Evolutionary conservation across 257 asterid genomes (phyloP).

Genomic region (Anisodus acutangulus): DNA sequence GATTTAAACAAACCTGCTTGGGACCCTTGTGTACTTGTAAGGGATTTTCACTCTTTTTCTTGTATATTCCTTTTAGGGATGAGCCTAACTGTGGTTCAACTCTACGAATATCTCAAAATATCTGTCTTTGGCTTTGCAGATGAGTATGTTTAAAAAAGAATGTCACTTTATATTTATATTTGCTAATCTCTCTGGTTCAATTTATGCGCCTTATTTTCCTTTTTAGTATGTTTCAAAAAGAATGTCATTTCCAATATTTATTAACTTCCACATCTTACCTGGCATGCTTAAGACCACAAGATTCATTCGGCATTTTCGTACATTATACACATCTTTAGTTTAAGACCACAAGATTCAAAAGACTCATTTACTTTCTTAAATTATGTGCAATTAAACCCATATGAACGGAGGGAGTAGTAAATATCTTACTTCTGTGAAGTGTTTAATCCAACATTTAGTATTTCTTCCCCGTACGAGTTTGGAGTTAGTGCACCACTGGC

Average conservation of each 20-base stretch:
- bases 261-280: too few species aligned
- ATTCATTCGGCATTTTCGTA: too few species aligned
- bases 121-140: conserved; percentile 19
- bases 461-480: neutral
- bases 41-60: conserved; percentile 37
- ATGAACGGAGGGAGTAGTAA: neutral
- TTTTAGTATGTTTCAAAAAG: too few species aligned
- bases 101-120: neutral
- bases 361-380: too few species aligned
- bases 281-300: too few species aligned
- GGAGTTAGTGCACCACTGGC: neutral
- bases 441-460: neutral
- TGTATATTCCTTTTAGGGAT: neutral
- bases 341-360: too few species aligned
- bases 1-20: conserved; percentile 58
- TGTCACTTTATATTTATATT: too few species aligned
- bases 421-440: neutral
- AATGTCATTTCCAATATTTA: neutral
- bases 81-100: neutral
- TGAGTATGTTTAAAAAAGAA: neutral
- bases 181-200: too few species aligned
- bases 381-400: too few species aligned
- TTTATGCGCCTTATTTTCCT: too few species aligned
- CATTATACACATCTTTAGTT: too few species aligned
- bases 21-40: conserved; percentile 84